Conservation (phyloP, 331 rosid species). For the Pyracantha coccinea region DNA sequence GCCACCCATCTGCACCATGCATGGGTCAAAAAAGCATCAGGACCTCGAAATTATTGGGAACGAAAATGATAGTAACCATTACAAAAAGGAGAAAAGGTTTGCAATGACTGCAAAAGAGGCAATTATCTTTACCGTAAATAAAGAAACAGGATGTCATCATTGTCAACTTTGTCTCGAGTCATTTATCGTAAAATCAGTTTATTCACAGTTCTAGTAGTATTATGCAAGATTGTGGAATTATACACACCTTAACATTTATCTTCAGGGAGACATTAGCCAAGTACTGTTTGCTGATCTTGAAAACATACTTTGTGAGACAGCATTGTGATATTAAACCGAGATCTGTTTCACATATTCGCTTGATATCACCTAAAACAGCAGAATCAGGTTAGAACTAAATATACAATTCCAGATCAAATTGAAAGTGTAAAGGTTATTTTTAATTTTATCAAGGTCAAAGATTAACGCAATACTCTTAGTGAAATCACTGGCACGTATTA, state of each 20-base stretch:
- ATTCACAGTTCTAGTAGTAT: neutral
- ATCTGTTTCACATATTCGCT: slow-evolving; percentile 89
- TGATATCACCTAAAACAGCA: slow-evolving; percentile 70
- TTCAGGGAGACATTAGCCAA: slow-evolving; percentile 86
- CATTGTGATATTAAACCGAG: slow-evolving; percentile 88
- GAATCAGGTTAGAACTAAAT: neutral
- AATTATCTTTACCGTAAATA: neutral
- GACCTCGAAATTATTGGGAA: neutral
- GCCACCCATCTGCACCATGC: slow-evolving; percentile 77
- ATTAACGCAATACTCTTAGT: neutral
- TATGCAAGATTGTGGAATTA: neutral
- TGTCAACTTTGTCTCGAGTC: neutral
- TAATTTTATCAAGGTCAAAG: slow-evolving; percentile 1
- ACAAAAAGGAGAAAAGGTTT: neutral
- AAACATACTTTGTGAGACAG: slow-evolving; percentile 93
- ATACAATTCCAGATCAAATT: neutral
- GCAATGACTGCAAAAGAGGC: neutral
- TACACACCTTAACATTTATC: slow-evolving; percentile 88
- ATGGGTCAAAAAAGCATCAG: neutral
- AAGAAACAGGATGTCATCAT: neutral
- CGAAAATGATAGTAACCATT: neutral
- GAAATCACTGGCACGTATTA: neutral
- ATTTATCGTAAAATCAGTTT: neutral
- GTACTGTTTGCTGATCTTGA: slow-evolving; percentile 84
- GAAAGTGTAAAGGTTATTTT: neutral